Conservation (phyloP, 2,329 filamentous ascomycete genomes). For the Ilyonectria mors-panacis region DNA sequence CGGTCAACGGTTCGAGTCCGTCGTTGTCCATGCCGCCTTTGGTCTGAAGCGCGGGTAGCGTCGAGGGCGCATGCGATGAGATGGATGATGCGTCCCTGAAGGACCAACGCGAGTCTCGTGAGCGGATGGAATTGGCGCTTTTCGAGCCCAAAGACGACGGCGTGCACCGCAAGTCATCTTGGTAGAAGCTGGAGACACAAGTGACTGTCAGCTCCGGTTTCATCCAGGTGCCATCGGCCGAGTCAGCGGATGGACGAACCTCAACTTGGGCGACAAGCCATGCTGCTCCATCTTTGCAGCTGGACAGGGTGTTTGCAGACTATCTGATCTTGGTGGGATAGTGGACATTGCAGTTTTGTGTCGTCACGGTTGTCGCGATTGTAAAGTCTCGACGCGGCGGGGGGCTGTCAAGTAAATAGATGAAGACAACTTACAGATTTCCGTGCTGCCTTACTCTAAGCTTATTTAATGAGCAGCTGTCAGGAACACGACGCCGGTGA, state of each 20-base stretch:
- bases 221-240: background rate
- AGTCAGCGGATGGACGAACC: conserved; percentile 10
- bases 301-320: background rate
- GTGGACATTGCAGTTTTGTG: background rate
- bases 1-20: conserved; percentile 38
- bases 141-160: conserved; percentile 36
- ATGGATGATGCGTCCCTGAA: conserved; percentile 37
- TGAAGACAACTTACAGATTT: no score
- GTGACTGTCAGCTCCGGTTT: conserved; percentile 12
- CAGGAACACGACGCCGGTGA: no score
- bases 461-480: no score
- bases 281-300: conserved; percentile 9
- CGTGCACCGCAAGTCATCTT: conserved; percentile 5
- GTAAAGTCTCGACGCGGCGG: no score
- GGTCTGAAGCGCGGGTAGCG: conserved; percentile 37
- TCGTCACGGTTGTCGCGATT: no score
- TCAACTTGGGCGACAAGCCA: conserved; percentile 5
- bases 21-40: conserved; percentile 39
- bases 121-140: conserved; percentile 35
- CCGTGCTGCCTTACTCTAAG: no score
- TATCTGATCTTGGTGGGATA: conserved; percentile 14
- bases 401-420: no score
- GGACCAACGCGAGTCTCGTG: conserved; percentile 35
- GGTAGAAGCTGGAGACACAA: conserved; percentile 13
- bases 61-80: conserved; percentile 35